A percentile compares a stretch with the other conserved stretches of the same genome.
Conservation (phyloP, 495 filamentous ascomycete species). For the Penicillium arizonense region DNA sequence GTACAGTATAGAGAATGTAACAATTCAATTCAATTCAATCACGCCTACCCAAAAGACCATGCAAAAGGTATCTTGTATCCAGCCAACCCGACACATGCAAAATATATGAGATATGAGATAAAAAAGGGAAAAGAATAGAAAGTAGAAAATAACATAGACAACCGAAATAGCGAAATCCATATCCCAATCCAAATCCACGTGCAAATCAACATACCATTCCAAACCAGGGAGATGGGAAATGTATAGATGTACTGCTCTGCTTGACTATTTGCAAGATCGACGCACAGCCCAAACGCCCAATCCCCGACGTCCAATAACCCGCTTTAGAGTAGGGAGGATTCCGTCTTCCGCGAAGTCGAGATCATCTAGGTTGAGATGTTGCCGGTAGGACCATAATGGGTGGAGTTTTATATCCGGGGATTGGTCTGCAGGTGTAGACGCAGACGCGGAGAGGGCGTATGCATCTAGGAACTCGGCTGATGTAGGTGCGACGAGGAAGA, state of each 20-base stretch:
- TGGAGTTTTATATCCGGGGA: conserved; percentile 38
- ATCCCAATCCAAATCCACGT: too few species aligned
- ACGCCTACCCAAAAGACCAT: conserved; percentile 7
- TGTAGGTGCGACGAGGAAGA: conserved; percentile 66
- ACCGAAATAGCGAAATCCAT: too few species aligned
- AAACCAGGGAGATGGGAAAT: not conserved
- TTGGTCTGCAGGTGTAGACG: not conserved
- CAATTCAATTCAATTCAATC: not conserved
- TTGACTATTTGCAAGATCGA: conserved; percentile 15
- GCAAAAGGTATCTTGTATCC: conserved; percentile 4
- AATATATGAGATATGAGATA: not conserved
- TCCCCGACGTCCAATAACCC: conserved; percentile 79
- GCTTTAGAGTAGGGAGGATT: conserved; percentile 64
- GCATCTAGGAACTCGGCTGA: conserved; percentile 73
- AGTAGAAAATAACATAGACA: not conserved
- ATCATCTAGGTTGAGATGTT: conserved; percentile 90
- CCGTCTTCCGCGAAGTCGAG: conserved; percentile 87
- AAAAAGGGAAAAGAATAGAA: conserved; percentile 2
- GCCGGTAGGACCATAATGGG: conserved; percentile 68
- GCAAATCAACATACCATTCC: not conserved
- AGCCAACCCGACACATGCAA: not conserved
- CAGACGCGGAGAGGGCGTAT: conserved; percentile 33
- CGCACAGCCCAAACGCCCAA: conserved; percentile 73
- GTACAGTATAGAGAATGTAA: too few species aligned
- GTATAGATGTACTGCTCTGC: not conserved